phyloP scores from a whole-genome alignment of 805 yeast species.

The Lachancea dasiensis region DNA sequence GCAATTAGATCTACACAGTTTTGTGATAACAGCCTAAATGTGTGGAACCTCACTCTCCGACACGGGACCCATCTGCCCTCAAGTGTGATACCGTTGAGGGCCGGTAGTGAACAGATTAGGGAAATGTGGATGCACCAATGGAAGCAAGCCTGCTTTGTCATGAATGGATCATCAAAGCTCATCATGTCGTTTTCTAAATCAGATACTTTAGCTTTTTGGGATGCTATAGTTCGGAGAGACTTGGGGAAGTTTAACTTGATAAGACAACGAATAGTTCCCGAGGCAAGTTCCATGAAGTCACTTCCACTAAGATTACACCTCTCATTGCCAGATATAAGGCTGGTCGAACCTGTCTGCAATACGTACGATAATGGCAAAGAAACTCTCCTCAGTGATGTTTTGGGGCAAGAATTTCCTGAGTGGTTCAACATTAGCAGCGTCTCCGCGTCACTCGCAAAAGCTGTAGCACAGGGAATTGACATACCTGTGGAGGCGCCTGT shows the following conservation, averaged over 20 bases:
- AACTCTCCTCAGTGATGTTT: conserved; percentile 36
- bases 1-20: conserved; percentile 1
- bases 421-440: conserved; percentile 38
- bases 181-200: conserved; percentile 71
- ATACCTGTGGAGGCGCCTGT: conserved; percentile 43
- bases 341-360: conserved; percentile 32
- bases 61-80: conserved; percentile 38
- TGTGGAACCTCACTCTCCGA: conserved; percentile 46
- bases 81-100: conserved; percentile 39
- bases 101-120: conserved; percentile 29
- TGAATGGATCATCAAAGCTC: conserved; percentile 71
- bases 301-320: conserved; percentile 47
- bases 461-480: conserved; percentile 46
- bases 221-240: conserved; percentile 35
- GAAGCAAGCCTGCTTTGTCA: conserved; percentile 73
- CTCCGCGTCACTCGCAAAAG: conserved; percentile 12
- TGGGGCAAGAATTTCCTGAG: conserved; percentile 41
- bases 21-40: conserved; percentile 18
- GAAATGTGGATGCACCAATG: conserved; percentile 68
- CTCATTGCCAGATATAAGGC: conserved; percentile 34
- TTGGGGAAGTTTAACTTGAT: conserved; percentile 18
- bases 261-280: conserved; percentile 14
- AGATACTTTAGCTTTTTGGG: conserved; percentile 55
- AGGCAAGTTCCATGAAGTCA: conserved; percentile 22
- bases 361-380: conserved; percentile 8